phyloP scores from a whole-genome alignment of 768 basidiomycete genomes.

The Dentipellis sp. region DNA sequence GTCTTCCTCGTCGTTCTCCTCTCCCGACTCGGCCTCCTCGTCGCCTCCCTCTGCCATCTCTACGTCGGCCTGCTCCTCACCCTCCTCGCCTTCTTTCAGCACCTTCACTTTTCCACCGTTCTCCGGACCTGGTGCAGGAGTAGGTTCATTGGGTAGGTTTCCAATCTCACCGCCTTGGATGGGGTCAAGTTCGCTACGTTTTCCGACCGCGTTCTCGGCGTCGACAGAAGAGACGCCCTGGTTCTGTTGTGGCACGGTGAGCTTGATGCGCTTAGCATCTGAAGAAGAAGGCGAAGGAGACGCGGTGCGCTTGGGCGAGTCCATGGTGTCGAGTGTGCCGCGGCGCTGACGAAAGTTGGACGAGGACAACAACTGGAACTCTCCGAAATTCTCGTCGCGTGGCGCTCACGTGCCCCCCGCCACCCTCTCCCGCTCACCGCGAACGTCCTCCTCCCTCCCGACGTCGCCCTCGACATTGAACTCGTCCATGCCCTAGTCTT shows the following conservation, averaged over 20 bases:
- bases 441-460: not conserved
- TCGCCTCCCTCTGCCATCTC: constrained; percentile 77
- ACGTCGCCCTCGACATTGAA: too few species aligned
- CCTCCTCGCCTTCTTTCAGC: constrained; percentile 41
- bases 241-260: constrained; percentile 26
- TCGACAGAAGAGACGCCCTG: constrained; percentile 73
- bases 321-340: constrained; percentile 7
- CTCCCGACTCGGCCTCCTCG: constrained; percentile 68
- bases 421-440: not conserved
- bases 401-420: not conserved
- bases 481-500: too few species aligned
- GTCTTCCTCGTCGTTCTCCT: constrained; percentile 82
- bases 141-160: constrained; percentile 45
- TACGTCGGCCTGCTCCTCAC: constrained; percentile 64
- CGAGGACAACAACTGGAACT: too few species aligned
- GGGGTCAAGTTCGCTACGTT: constrained; percentile 84
- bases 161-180: constrained; percentile 70
- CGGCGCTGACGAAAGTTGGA: not conserved
- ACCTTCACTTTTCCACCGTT: constrained; percentile 24
- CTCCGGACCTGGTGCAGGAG: constrained; percentile 22
- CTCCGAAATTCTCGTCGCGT: not conserved
- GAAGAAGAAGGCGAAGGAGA: constrained; percentile 25
- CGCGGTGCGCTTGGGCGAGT: constrained; percentile 27
- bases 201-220: constrained; percentile 71
- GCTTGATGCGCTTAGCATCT: constrained; percentile 26